Conservation (phyloP, 2,329 filamentous ascomycete genomes). For the Colletotrichum sp. region DNA sequence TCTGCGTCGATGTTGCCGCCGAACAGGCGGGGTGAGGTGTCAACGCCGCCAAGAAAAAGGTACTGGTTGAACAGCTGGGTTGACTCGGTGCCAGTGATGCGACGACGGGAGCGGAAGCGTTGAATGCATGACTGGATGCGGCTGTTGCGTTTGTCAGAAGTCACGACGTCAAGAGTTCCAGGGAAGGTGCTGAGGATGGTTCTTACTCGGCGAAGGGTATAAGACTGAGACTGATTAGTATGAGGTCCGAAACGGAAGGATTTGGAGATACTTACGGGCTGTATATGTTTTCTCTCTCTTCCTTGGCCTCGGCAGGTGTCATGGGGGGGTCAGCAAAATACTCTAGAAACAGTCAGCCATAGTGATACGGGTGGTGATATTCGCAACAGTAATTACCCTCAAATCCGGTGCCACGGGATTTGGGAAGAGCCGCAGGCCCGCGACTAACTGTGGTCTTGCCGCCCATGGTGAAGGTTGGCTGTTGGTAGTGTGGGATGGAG, state of each 20-base stretch:
- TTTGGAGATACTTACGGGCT: slow-evolving; percentile 53
- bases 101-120: slow-evolving; percentile 78
- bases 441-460: slow-evolving; percentile 26
- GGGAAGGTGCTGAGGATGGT: not conserved
- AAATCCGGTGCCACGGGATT: slow-evolving; percentile 66
- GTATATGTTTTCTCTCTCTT: slow-evolving; percentile 73
- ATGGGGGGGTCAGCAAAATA: slow-evolving; percentile 82
- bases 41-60: slow-evolving; percentile 82
- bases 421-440: slow-evolving; percentile 46
- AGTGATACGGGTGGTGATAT: not conserved
- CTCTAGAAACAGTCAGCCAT: slow-evolving; percentile 46
- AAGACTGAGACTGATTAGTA: slow-evolving; percentile 28
- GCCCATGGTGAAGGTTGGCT: not conserved
- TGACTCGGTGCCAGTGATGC: slow-evolving; percentile 65
- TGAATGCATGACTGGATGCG: slow-evolving; percentile 88
- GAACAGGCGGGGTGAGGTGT: slow-evolving; percentile 62
- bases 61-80: slow-evolving; percentile 77
- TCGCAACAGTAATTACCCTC: slow-evolving; percentile 55
- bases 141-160: slow-evolving; percentile 41
- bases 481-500: not conserved
- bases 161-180: not conserved
- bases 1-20: slow-evolving; percentile 65
- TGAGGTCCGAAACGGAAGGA: not conserved
- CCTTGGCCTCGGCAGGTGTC: slow-evolving; percentile 69
- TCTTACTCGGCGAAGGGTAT: slow-evolving; percentile 63